A percentile compares a stretch with the other conserved stretches of the same genome.
phyloP scores from a whole-genome alignment of 257 asterid species.

The Linderniella brevidens region DNA sequence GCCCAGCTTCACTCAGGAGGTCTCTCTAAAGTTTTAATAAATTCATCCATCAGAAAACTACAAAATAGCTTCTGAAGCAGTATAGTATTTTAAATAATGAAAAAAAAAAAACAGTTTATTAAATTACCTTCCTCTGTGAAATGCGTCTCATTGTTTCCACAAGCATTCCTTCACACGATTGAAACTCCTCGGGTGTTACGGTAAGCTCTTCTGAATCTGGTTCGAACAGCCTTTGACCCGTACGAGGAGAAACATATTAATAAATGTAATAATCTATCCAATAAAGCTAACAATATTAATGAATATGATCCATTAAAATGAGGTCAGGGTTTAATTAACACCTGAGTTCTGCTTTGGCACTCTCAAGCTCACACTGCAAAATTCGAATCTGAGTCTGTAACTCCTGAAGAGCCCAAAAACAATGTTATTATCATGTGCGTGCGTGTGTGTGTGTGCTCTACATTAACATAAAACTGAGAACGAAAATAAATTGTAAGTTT shows the following conservation, averaged over 20 bases:
- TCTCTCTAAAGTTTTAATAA: slow-evolving; percentile 16
- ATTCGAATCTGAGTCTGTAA: slow-evolving; percentile 33
- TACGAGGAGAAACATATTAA: background rate
- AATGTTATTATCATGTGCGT: background rate
- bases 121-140: slow-evolving; percentile 31
- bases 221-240: slow-evolving; percentile 31
- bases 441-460: background rate
- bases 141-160: slow-evolving; percentile 38
- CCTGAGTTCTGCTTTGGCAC: slow-evolving; percentile 29
- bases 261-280: background rate
- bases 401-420: slow-evolving; percentile 19
- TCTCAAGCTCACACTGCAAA: slow-evolving; percentile 41
- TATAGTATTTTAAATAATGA: background rate
- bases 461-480: background rate
- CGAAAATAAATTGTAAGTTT: slow-evolving; percentile 1
- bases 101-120: background rate
- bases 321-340: background rate
- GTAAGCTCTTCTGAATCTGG: slow-evolving; percentile 42
- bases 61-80: background rate
- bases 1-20: slow-evolving; percentile 25
- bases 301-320: background rate
- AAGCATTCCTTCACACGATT: slow-evolving; percentile 32
- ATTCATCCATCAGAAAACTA: background rate
- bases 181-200: slow-evolving; percentile 25
- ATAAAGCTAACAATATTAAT: background rate